Evolutionary conservation across 192 early-diverging fungal genomes (phyloP).

Genomic region (Haplosporangium gracile): DNA sequence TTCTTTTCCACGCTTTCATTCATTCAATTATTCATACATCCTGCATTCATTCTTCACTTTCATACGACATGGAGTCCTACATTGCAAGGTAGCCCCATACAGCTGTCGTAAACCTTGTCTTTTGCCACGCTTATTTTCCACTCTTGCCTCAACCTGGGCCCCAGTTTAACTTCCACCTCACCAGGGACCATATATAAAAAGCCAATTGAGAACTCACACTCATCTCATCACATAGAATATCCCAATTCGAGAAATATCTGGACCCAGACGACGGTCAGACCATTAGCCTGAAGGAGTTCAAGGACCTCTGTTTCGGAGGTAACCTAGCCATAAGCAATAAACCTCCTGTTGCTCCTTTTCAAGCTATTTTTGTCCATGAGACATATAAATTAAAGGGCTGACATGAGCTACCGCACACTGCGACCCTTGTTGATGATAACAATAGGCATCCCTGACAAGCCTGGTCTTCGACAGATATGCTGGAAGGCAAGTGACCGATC

Average conservation of each 20-base stretch:
- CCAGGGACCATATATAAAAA: not conserved
- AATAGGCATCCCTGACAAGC: slow-evolving; percentile 80
- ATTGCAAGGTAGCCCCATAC: slow-evolving; percentile 34
- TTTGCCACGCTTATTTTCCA: not conserved
- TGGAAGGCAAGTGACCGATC: slow-evolving; percentile 70
- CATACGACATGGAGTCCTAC: slow-evolving; percentile 43
- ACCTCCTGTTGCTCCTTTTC: not conserved
- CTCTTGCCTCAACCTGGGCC: not conserved
- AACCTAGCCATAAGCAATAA: not conserved
- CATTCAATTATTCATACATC: slow-evolving; percentile 7
- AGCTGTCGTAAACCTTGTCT: too few species aligned
- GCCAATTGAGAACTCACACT: not conserved
- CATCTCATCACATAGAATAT: slow-evolving; percentile 20
- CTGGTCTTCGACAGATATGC: slow-evolving; percentile 67
- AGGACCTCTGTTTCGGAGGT: slow-evolving; percentile 50
- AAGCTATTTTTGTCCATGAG: not conserved
- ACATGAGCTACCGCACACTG: not conserved
- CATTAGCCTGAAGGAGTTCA: slow-evolving; percentile 30
- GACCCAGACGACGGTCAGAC: slow-evolving; percentile 16
- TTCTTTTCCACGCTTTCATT: not conserved
- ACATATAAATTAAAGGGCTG: not conserved
- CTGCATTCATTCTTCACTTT: slow-evolving; percentile 6
- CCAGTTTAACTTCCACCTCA: not conserved
- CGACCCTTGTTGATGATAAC: not conserved
- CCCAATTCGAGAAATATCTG: slow-evolving; percentile 32